phyloP scores from a whole-genome alignment of 192 early-diverging fungal genomes.

The Coemansia guatemalensis region DNA sequence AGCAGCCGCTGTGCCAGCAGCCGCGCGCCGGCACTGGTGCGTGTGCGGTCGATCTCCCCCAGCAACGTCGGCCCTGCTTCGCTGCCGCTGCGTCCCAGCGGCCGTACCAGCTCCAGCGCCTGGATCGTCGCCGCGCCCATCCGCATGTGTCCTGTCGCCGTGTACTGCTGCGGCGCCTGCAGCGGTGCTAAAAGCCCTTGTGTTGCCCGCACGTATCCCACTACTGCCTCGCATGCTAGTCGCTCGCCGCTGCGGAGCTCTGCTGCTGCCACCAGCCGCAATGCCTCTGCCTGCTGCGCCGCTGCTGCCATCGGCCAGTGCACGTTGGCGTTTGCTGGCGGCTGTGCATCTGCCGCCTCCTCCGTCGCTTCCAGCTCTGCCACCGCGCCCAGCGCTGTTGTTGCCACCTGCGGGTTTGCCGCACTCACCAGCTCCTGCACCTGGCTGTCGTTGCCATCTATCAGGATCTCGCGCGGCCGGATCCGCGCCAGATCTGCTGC shows the following conservation, averaged over 20 bases:
- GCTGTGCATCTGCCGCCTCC: background rate
- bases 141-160: constrained; percentile 59
- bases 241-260: constrained; percentile 39
- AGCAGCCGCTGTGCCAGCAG: constrained; percentile 69
- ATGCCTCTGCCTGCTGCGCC: constrained; percentile 13
- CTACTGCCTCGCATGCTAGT: constrained; percentile 50
- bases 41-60: constrained; percentile 71
- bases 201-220: constrained; percentile 73
- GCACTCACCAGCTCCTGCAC: constrained; percentile 6
- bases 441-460: constrained; percentile 33
- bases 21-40: constrained; percentile 75
- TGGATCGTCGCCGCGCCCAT: constrained; percentile 79
- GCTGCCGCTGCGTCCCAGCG: constrained; percentile 53
- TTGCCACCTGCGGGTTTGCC: constrained; percentile 14
- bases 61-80: constrained; percentile 63
- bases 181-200: constrained; percentile 64
- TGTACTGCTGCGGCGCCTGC: constrained; percentile 61
- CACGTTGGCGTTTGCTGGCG: constrained; percentile 4
- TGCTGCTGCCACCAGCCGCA: constrained; percentile 33
- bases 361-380: background rate
- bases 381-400: constrained; percentile 4
- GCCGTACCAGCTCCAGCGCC: constrained; percentile 74
- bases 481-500: constrained; percentile 76
- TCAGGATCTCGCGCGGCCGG: constrained; percentile 78
- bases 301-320: constrained; percentile 23